Percentiles rank a stretch among this genome's conserved stretches.
phyloP scores from a whole-genome alignment of 75 land plant species.

The Azolla pinnata region DNA sequence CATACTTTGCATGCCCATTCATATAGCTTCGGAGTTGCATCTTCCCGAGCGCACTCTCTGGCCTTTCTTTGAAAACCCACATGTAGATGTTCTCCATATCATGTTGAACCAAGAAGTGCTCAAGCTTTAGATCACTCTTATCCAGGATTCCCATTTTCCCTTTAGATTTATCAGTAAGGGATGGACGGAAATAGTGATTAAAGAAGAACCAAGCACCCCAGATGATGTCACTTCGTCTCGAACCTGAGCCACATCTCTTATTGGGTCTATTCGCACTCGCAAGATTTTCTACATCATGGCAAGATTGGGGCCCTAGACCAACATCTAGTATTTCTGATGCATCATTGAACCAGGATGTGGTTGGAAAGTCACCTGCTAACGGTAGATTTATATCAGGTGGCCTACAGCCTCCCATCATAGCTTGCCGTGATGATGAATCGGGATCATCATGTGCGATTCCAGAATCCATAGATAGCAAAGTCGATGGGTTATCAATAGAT shows the following conservation, averaged over 20 bases:
- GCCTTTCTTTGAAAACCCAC: conserved; percentile 93
- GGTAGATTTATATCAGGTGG: conserved; percentile 73
- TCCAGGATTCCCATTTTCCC: conserved; percentile 39
- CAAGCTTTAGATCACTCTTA: conserved; percentile 68
- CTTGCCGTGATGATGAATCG: not conserved
- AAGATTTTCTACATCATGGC: conserved; percentile 5
- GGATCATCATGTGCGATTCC: conserved; percentile 17
- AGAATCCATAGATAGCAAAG: conserved; percentile 67
- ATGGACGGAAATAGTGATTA: conserved; percentile 72
- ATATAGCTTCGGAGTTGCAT: conserved; percentile 95
- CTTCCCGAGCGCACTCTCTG: conserved; percentile 81
- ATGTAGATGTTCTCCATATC: conserved; percentile 98
- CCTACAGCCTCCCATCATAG: conserved; percentile 16
- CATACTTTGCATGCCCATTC: conserved; percentile 82
- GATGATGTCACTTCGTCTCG: conserved; percentile 64
- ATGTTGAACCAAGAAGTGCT: conserved; percentile 79
- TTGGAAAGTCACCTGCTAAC: conserved; percentile 26
- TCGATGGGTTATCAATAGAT: conserved; percentile 57
- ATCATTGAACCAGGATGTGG: conserved; percentile 26
- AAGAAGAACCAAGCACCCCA: conserved; percentile 99
- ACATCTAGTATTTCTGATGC: conserved; percentile 48
- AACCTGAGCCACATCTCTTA: not conserved
- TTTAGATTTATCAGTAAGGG: conserved; percentile 60
- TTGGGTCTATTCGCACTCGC: not conserved
- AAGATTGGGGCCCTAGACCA: conserved; percentile 39